A percentile compares a stretch with the other conserved stretches of the same genome.
Conservation (phyloP, 116 monocot species). For the Trichopus zeylanicus region DNA sequence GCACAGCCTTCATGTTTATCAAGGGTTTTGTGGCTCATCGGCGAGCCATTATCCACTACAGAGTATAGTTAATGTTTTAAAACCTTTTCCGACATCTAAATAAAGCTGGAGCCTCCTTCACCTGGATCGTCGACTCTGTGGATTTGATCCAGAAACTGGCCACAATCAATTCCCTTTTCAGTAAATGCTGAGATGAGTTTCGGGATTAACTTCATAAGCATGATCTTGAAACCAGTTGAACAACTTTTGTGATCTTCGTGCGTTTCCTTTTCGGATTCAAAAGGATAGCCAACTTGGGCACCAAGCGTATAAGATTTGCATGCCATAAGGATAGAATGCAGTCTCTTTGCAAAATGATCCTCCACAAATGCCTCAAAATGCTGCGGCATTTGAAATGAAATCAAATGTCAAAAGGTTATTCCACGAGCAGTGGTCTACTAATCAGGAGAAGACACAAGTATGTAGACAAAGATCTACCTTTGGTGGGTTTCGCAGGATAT, state of each 20-base stretch:
- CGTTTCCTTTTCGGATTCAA: neutral
- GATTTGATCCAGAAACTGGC: constrained; percentile 13
- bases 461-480: constrained; percentile 41
- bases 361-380: constrained; percentile 63
- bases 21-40: too few relatives aligned
- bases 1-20: too few relatives aligned
- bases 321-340: constrained; percentile 32
- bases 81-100: neutral
- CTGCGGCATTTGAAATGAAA: constrained; percentile 19
- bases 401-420: too few relatives aligned
- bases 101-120: neutral
- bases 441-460: too few relatives aligned
- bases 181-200: constrained; percentile 47
- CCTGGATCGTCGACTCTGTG: neutral
- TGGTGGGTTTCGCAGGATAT: constrained; percentile 53
- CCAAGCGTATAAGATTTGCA: constrained; percentile 68
- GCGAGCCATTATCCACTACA: neutral
- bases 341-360: constrained; percentile 53
- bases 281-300: constrained; percentile 24
- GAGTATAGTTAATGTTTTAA: neutral
- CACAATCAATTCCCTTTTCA: constrained; percentile 48
- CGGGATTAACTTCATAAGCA: constrained; percentile 62
- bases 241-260: constrained; percentile 14
- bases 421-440: too few relatives aligned
- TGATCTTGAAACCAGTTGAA: constrained; percentile 83